A percentile compares a stretch with the other conserved stretches of the same genome.
Evolutionary conservation across 352 stramenopile species (phyloP).

Genomic region (Peronosclerospora sorghi): DNA sequence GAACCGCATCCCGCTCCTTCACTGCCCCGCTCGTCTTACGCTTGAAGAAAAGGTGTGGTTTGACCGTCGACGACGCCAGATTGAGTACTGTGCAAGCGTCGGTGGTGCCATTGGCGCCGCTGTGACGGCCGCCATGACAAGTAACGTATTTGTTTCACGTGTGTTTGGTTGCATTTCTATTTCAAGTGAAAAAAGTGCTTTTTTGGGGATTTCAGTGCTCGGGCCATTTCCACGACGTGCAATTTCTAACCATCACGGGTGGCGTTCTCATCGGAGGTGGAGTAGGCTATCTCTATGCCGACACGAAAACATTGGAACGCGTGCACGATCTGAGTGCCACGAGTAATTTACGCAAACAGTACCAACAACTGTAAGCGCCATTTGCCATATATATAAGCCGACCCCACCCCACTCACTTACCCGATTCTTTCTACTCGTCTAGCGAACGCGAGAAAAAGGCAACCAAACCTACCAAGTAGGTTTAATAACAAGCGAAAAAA

Average conservation of each 20-base stretch:
- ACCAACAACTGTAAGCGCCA: slow-evolving; percentile 54
- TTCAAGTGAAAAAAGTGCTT: too few relatives aligned
- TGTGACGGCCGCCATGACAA: slow-evolving; percentile 35
- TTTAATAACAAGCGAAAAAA: too few relatives aligned
- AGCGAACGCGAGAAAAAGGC: slow-evolving; percentile 61
- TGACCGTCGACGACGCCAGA: slow-evolving; percentile 50
- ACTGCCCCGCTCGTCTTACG: slow-evolving; percentile 31
- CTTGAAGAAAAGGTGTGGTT: slow-evolving; percentile 81
- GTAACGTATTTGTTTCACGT: slow-evolving; percentile 30
- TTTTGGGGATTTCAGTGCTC: slow-evolving; percentile 33
- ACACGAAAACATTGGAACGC: slow-evolving; percentile 55
- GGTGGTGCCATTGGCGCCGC: slow-evolving; percentile 45
- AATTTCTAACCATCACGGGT: slow-evolving; percentile 48
- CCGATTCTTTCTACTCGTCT: not conserved
- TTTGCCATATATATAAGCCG: not conserved
- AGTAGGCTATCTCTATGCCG: slow-evolving; percentile 55
- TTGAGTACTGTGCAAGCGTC: slow-evolving; percentile 55
- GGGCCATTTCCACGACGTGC: slow-evolving; percentile 54
- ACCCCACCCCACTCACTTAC: not conserved
- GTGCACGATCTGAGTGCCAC: slow-evolving; percentile 70
- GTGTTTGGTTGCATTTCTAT: too few relatives aligned
- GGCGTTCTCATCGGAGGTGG: slow-evolving; percentile 46
- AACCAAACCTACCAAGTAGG: slow-evolving; percentile 31
- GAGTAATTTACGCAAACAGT: slow-evolving; percentile 66
- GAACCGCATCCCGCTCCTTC: too few relatives aligned